Percentiles rank a stretch among this genome's conserved stretches.
These are phyloP conservation scores for Epichloe bromicola DNA, from an alignment of 2,329 filamentous ascomycete genomes.

Conservation along the genomic window DNA sequence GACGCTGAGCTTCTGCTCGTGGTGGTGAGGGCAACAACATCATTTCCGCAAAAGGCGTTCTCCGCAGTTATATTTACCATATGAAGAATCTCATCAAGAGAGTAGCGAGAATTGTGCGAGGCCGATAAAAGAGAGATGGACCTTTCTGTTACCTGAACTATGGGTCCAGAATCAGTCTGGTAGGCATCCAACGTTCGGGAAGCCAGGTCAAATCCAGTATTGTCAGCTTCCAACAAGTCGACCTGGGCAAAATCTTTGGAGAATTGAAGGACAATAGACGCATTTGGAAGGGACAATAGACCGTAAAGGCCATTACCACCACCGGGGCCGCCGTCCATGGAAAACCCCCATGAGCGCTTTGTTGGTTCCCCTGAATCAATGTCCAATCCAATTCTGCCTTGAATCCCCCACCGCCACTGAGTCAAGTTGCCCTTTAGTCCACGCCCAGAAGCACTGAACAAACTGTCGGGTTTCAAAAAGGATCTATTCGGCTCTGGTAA, in stretches of 20 bases:
- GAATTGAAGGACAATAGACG: constrained; percentile 34
- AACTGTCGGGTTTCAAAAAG: constrained; percentile 28
- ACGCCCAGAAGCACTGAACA: constrained; percentile 56
- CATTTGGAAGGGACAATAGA: constrained; percentile 36
- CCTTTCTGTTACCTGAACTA: constrained; percentile 43
- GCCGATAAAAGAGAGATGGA: constrained; percentile 27
- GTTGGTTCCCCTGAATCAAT: constrained; percentile 37
- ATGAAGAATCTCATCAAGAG: constrained; percentile 17
- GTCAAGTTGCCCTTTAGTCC: constrained; percentile 49
- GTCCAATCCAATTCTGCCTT: constrained; percentile 51
- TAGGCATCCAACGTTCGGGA: constrained; percentile 38
- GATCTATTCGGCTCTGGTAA: constrained; percentile 14
- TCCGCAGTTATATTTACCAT: constrained; percentile 19
- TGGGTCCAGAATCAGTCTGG: constrained; percentile 20
- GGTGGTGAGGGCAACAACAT: constrained; percentile 30
- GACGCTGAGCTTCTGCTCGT: constrained; percentile 24
- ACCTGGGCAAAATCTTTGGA: constrained; percentile 33
- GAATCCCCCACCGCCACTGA: constrained; percentile 54
- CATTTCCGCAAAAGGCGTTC: constrained; percentile 28
- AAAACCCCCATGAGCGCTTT: constrained; percentile 42
- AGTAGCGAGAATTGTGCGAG: constrained; percentile 21
- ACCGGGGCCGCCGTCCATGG: constrained; percentile 9
- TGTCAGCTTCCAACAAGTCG: constrained; percentile 26
- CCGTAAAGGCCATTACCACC: constrained; percentile 17
- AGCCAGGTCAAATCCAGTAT: constrained; percentile 35